These are phyloP conservation scores for Solanum pimpinellifolium DNA, from an alignment of 257 asterid genomes.

Conservation along the genomic window DNA sequence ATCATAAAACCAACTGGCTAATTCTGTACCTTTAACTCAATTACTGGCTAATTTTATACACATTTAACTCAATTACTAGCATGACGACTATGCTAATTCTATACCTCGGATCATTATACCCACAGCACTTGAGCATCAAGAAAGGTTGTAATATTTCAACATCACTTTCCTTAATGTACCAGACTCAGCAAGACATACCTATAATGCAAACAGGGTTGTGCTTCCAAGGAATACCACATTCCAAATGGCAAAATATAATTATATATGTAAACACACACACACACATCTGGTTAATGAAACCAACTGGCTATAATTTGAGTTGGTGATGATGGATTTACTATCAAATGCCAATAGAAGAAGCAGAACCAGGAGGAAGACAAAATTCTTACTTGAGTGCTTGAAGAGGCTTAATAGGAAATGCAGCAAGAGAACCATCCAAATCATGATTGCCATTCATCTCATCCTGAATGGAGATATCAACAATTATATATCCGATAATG, in stretches of 20 bases:
- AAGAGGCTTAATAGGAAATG: conserved; percentile 86
- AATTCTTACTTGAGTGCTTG: conserved; percentile 79
- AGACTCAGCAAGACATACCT: not conserved
- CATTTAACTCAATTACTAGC: not conserved
- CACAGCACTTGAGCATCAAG: not conserved
- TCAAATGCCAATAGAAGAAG: not conserved
- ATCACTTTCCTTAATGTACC: not conserved
- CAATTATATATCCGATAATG: not conserved
- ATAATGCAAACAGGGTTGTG: not conserved
- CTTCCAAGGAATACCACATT: not conserved
- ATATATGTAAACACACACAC: not conserved
- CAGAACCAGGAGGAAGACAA: not conserved
- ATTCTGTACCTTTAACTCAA: not conserved
- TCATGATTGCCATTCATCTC: conserved; percentile 47
- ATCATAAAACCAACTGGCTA: not conserved
- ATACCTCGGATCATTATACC: not conserved
- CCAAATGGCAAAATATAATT: not conserved
- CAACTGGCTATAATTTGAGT: not conserved
- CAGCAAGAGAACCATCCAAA: conserved; percentile 70
- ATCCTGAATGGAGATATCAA: conserved; percentile 29
- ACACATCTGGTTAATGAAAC: not conserved
- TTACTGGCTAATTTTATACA: not conserved
- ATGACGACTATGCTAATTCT: not conserved
- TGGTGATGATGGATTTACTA: not conserved
- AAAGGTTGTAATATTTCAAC: not conserved